Evolutionary conservation across 768 basidiomycete genomes (phyloP).

Genomic region (Amanita muscaria): DNA sequence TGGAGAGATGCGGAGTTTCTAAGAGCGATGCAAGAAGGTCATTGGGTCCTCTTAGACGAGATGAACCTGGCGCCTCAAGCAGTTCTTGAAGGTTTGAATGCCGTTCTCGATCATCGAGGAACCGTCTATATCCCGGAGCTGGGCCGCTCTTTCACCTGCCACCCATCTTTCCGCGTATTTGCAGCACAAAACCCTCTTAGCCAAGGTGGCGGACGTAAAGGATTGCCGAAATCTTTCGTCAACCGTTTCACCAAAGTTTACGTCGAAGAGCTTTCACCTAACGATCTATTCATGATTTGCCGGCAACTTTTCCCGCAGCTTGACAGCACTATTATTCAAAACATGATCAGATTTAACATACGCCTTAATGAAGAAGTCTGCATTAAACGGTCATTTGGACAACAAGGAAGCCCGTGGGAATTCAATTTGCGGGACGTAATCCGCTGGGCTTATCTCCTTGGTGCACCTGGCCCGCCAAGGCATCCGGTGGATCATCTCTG

Average conservation of each 20-base stretch:
- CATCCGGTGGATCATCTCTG: conserved; percentile 60
- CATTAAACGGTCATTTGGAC: conserved; percentile 56
- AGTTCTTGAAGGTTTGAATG: conserved; percentile 93
- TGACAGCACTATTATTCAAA: conserved; percentile 41
- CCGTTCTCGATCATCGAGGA: conserved; percentile 91
- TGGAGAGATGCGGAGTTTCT: conserved; percentile 98
- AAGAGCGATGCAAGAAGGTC: conserved; percentile 85
- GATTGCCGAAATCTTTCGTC: conserved; percentile 92
- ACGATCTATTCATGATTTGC: conserved; percentile 76
- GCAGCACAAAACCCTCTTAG: conserved; percentile 95
- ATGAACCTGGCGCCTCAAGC: conserved; percentile 99
- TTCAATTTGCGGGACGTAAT: conserved; percentile 94
- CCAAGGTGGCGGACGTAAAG: conserved; percentile 96
- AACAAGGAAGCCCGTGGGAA: conserved; percentile 90
- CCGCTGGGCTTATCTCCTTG: conserved; percentile 69
- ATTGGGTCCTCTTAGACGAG: conserved; percentile 97
- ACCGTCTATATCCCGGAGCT: conserved; percentile 93
- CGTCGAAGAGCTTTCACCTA: conserved; percentile 70
- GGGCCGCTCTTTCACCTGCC: conserved; percentile 76
- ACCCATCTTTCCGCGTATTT: conserved; percentile 94
- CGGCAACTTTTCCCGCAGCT: conserved; percentile 60
- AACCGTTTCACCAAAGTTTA: conserved; percentile 99
- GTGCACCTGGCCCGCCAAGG: conserved; percentile 18
- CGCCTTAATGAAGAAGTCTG: conserved; percentile 61
- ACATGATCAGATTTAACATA: conserved; percentile 80